A percentile compares a stretch with the other conserved stretches of the same genome.
These are phyloP conservation scores for Vaccinium myrtillus DNA, from an alignment of 148 eudicot genomes.

Conservation along the genomic window DNA sequence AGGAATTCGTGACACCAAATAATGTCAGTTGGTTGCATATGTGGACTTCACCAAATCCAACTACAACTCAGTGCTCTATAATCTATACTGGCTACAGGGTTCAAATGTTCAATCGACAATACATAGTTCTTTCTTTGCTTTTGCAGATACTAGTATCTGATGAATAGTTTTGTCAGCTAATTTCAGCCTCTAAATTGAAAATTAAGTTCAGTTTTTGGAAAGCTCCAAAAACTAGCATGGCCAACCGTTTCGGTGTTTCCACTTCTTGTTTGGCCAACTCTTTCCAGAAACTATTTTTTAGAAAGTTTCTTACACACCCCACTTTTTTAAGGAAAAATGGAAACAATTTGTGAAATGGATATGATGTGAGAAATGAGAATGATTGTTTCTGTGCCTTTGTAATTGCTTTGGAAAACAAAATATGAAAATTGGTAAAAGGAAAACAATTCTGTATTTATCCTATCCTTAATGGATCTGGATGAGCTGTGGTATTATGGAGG, in stretches of 20 bases:
- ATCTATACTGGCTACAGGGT: background rate
- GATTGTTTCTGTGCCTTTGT: background rate
- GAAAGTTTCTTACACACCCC: background rate
- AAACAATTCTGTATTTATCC: background rate
- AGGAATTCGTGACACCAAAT: conserved; percentile 11
- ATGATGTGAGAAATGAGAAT: background rate
- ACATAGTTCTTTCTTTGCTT: background rate
- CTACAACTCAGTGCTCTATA: background rate
- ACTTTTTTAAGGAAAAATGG: background rate
- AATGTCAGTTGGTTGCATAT: background rate
- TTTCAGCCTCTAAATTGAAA: background rate
- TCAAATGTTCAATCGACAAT: background rate
- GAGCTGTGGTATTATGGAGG: background rate
- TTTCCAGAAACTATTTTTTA: background rate
- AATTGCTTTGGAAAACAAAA: background rate
- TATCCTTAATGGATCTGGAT: background rate
- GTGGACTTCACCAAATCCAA: background rate
- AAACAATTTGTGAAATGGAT: background rate
- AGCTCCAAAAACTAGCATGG: background rate
- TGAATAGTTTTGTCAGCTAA: background rate
- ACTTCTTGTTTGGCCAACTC: background rate
- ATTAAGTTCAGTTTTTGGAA: background rate
- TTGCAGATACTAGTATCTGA: background rate
- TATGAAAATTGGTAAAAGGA: background rate
- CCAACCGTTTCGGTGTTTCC: background rate